Evolutionary conservation across 345 rosid species (phyloP).

Genomic region (Chamaenerion angustifolium): DNA sequence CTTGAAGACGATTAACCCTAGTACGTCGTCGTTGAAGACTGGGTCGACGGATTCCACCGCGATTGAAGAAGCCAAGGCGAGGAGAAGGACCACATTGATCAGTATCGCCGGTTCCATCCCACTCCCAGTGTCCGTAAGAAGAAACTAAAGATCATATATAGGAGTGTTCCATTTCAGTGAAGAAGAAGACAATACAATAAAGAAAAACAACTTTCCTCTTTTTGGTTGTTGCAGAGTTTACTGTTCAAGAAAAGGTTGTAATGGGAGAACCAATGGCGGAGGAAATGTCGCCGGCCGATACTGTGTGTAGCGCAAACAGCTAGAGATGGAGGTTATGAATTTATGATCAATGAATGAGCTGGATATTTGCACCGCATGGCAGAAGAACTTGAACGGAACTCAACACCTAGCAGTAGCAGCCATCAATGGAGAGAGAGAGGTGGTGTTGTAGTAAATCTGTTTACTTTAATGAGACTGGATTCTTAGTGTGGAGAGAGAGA

Average conservation of each 20-base stretch:
- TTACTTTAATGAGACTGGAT: too few species aligned
- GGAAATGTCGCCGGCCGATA: not conserved
- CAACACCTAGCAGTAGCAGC: too few species aligned
- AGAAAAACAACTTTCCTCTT: not conserved
- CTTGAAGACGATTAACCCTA: conserved; percentile 79
- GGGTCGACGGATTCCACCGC: conserved; percentile 24
- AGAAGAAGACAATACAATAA: not conserved
- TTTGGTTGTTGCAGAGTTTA: not conserved
- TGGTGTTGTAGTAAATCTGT: too few species aligned
- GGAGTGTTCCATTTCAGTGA: too few species aligned
- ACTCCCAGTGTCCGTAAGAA: too few species aligned
- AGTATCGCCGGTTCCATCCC: too few species aligned
- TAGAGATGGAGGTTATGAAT: too few species aligned
- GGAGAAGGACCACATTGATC: conserved; percentile 12
- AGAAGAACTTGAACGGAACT: too few species aligned
- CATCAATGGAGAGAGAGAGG: not conserved
- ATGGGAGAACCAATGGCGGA: too few species aligned
- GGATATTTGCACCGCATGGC: too few species aligned
- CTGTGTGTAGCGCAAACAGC: not conserved
- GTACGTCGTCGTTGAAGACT: conserved; percentile 68
- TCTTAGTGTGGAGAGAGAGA: not conserved
- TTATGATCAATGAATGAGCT: too few species aligned
- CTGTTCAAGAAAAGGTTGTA: not conserved
- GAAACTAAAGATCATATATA: too few species aligned
- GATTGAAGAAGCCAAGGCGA: not conserved